Evolutionary conservation across 805 yeast species (phyloP).

Genomic region (Candida krabiensis): DNA sequence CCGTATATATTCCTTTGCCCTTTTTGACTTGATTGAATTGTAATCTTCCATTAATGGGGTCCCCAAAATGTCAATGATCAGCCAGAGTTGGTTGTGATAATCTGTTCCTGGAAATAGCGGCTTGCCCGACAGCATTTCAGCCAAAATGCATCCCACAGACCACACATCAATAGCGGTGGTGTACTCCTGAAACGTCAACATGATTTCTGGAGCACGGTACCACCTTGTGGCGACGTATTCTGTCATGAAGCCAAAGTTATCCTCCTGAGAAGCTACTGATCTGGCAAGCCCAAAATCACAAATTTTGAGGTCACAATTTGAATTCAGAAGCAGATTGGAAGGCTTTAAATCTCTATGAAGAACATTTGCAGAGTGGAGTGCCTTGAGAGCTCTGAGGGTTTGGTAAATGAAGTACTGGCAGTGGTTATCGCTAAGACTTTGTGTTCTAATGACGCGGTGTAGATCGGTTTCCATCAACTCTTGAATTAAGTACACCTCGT

Average conservation of each 20-base stretch:
- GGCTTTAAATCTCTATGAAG: constrained; percentile 94
- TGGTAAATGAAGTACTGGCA: constrained; percentile 93
- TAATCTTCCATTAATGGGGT: constrained; percentile 84
- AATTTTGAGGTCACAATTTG: constrained; percentile 90
- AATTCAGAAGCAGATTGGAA: constrained; percentile 77
- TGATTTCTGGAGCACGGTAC: constrained; percentile 97
- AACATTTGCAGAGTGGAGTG: constrained; percentile 91
- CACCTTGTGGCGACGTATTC: constrained; percentile 97
- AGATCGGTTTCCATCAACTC: constrained; percentile 88
- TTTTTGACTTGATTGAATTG: constrained; percentile 66
- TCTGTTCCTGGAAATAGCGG: constrained; percentile 95
- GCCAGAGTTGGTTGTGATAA: constrained; percentile 85
- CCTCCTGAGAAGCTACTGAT: constrained; percentile 59
- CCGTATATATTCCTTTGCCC: constrained; percentile 87
- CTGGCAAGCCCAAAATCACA: constrained; percentile 94
- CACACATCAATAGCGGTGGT: constrained; percentile 95
- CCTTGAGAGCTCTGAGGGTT: constrained; percentile 84
- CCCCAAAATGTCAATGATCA: constrained; percentile 83
- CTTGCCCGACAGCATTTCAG: constrained; percentile 81
- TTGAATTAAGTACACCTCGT: constrained; percentile 86
- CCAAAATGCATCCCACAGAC: constrained; percentile 95
- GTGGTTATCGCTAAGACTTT: constrained; percentile 85
- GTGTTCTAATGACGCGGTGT: constrained; percentile 79
- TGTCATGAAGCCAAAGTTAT: constrained; percentile 81
- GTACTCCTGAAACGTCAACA: constrained; percentile 91